Conservation (phyloP, 225 moss, liverwort and hornwort genomes). For the Marchantia polymorpha region DNA sequence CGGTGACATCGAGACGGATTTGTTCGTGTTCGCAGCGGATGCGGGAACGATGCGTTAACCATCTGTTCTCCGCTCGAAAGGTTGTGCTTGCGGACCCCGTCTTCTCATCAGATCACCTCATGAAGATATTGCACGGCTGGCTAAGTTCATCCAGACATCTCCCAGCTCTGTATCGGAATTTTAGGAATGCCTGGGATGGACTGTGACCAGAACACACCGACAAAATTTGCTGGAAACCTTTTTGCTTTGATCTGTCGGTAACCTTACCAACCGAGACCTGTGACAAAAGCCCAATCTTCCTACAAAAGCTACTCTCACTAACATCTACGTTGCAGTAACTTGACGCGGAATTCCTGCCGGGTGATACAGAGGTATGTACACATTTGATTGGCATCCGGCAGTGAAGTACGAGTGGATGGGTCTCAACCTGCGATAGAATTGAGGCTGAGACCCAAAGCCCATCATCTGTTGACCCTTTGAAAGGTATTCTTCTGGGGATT, state of each 20-base stretch:
- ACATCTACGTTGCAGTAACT: slow-evolving; percentile 1
- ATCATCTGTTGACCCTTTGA: not conserved
- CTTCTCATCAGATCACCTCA: not conserved
- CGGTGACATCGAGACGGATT: not conserved
- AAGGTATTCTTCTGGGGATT: not conserved
- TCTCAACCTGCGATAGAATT: not conserved
- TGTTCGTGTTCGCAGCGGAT: no score
- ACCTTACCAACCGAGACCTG: not conserved
- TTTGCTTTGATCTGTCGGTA: not conserved
- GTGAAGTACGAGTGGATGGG: not conserved
- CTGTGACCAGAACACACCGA: not conserved
- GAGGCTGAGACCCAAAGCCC: not conserved
- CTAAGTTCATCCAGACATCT: not conserved
- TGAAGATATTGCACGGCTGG: not conserved
- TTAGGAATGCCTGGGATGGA: not conserved
- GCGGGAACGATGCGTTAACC: not conserved
- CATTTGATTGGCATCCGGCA: not conserved
- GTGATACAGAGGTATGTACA: not conserved
- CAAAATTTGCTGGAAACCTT: not conserved
- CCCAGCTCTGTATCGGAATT: not conserved
- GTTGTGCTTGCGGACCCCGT: not conserved
- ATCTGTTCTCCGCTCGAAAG: not conserved
- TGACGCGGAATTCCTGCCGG: not conserved
- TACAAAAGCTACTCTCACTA: slow-evolving; percentile 3
- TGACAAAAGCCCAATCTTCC: slow-evolving; percentile 18